These are phyloP conservation scores for Picea sitchensis DNA, from an alignment of 75 land plant species.

Conservation along the genomic window DNA sequence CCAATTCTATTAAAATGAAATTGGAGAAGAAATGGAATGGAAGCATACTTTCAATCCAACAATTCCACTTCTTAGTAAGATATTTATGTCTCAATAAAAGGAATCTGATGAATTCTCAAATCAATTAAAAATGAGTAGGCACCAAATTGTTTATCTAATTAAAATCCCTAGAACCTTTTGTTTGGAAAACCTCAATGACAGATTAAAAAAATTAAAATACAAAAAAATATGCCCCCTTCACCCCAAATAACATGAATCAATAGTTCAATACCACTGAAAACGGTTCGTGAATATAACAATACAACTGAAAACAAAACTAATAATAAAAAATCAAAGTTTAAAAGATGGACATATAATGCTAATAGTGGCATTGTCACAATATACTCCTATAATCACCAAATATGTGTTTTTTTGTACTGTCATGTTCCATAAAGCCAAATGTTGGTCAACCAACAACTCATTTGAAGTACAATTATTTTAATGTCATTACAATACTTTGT, in stretches of 20 bases:
- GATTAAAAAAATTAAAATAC: neutral
- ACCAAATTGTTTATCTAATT: neutral
- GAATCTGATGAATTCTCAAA: too few relatives aligned
- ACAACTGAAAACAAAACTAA: neutral
- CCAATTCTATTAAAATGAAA: too few relatives aligned
- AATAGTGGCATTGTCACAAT: neutral
- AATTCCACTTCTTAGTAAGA: too few relatives aligned
- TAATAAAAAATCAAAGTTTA: neutral
- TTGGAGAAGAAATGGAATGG: too few relatives aligned
- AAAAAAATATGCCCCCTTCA: neutral
- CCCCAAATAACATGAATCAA: neutral
- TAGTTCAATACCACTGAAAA: neutral
- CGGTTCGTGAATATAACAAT: neutral
- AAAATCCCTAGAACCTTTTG: neutral
- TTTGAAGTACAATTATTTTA: slow-evolving; percentile 9
- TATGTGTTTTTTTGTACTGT: neutral
- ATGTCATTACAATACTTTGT: neutral
- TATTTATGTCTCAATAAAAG: too few relatives aligned
- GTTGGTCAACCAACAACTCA: neutral
- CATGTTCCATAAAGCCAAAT: neutral
- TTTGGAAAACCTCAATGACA: neutral
- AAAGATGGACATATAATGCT: neutral
- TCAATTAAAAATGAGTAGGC: too few relatives aligned
- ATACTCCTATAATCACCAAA: neutral
- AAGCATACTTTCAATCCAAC: too few relatives aligned